Percentiles rank a stretch among this genome's conserved stretches.
phyloP scores from a whole-genome alignment of 2,329 filamentous ascomycete genomes.

The Apiospora aurea region DNA sequence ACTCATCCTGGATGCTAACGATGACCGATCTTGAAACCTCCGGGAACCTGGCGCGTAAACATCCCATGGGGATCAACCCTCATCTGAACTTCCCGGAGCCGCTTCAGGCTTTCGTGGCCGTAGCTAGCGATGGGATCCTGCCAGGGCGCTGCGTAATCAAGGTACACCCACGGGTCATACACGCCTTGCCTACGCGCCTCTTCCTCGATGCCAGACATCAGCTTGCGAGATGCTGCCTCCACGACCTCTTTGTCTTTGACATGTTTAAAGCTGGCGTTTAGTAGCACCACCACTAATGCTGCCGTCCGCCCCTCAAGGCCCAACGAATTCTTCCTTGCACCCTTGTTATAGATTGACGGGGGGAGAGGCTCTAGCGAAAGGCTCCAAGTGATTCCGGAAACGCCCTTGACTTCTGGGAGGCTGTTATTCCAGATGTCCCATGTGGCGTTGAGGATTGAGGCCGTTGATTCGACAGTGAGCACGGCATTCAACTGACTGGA shows the following conservation, averaged over 20 bases:
- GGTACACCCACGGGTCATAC: slow-evolving; percentile 33
- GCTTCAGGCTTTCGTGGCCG: slow-evolving; percentile 28
- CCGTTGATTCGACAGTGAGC: slow-evolving; percentile 24
- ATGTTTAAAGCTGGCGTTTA: slow-evolving; percentile 25
- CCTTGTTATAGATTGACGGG: slow-evolving; percentile 28
- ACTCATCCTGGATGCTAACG: too few relatives aligned
- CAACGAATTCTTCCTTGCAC: slow-evolving; percentile 24
- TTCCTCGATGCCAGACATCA: slow-evolving; percentile 25
- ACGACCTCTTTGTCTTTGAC: slow-evolving; percentile 26
- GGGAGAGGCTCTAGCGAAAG: slow-evolving; percentile 32
- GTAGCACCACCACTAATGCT: slow-evolving; percentile 24
- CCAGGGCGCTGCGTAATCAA: slow-evolving; percentile 32
- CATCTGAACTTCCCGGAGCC: slow-evolving; percentile 26
- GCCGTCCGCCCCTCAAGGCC: slow-evolving; percentile 26
- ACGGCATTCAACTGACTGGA: slow-evolving; percentile 15
- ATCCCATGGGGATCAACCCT: slow-evolving; percentile 30
- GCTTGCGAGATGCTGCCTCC: slow-evolving; percentile 18
- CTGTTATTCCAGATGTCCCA: slow-evolving; percentile 26
- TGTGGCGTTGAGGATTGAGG: slow-evolving; percentile 25
- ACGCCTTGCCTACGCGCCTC: slow-evolving; percentile 28
- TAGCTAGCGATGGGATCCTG: slow-evolving; percentile 35
- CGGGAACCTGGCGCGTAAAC: slow-evolving; percentile 30
- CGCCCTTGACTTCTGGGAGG: slow-evolving; percentile 19
- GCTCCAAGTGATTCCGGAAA: slow-evolving; percentile 28
- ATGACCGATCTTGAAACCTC: slow-evolving; percentile 33